Evolutionary conservation across 768 basidiomycete species (phyloP).

Genomic region (Clavaria fumosa): DNA sequence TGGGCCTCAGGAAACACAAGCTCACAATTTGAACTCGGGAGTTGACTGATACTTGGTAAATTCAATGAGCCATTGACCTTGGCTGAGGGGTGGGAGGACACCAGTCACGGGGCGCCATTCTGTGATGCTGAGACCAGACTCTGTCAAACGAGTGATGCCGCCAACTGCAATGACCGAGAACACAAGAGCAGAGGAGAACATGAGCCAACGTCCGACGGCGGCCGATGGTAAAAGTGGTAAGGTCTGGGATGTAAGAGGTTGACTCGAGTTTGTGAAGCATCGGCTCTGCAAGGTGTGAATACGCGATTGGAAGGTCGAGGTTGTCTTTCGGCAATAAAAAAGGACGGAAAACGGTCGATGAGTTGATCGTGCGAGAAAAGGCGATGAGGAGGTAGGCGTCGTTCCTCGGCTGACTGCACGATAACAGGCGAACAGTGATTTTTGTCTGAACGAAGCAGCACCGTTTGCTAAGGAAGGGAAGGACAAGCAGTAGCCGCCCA

Average conservation of each 20-base stretch:
- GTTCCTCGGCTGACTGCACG: no score
- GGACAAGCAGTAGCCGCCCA: no score
- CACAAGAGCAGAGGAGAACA: slow-evolving; percentile 71
- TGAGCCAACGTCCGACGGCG: slow-evolving; percentile 71
- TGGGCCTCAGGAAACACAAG: no score
- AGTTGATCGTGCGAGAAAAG: neutral
- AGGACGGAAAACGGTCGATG: no score
- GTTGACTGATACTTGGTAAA: slow-evolving; percentile 91
- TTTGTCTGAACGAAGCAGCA: no score
- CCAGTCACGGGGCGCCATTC: slow-evolving; percentile 96
- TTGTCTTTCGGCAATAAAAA: no score
- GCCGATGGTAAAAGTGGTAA: slow-evolving; percentile 50
- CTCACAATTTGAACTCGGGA: slow-evolving; percentile 91
- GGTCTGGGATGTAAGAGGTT: slow-evolving; percentile 12
- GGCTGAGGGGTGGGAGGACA: slow-evolving; percentile 64
- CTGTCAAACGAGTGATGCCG: slow-evolving; percentile 90
- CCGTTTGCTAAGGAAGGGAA: no score
- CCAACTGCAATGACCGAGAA: slow-evolving; percentile 91
- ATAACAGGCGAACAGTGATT: no score
- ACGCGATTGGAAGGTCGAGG: no score
- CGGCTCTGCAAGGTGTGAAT: slow-evolving; percentile 1
- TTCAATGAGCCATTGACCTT: slow-evolving; percentile 69
- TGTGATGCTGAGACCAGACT: slow-evolving; percentile 94
- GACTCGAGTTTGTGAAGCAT: slow-evolving; percentile 7
- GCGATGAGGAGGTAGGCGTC: neutral